Evolutionary conservation across 192 early-diverging fungal species (phyloP).

Genomic region (Umbelopsis sp.): DNA sequence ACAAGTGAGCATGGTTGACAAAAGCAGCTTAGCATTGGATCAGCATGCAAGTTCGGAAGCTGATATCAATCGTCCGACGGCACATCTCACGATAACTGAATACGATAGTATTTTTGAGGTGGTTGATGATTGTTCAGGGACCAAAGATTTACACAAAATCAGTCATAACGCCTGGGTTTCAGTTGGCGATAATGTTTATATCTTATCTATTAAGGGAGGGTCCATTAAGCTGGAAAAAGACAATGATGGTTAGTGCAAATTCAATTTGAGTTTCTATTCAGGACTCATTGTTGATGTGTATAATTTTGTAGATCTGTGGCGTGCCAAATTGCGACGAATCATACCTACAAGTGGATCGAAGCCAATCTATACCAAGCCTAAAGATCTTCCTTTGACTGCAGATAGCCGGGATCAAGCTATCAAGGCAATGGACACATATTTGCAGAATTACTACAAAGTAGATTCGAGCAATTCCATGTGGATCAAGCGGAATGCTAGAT

Average conservation of each 20-base stretch:
- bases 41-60: neutral
- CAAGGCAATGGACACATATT: constrained; percentile 67
- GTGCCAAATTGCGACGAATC: constrained; percentile 16
- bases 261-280: too few species aligned
- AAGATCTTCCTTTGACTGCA: constrained; percentile 42
- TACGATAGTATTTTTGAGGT: constrained; percentile 56
- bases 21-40: neutral
- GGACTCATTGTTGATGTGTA: neutral
- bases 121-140: constrained; percentile 41
- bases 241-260: constrained; percentile 17
- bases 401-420: constrained; percentile 59
- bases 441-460: constrained; percentile 30
- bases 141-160: constrained; percentile 19
- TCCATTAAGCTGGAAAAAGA: constrained; percentile 36
- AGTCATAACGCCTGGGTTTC: constrained; percentile 49
- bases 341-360: neutral
- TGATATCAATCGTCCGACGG: constrained; percentile 19
- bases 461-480: constrained; percentile 20
- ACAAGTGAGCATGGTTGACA: neutral
- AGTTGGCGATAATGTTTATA: constrained; percentile 41
- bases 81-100: constrained; percentile 46
- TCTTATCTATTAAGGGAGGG: constrained; percentile 35
- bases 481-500: constrained; percentile 50
- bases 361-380: neutral
- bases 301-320: constrained; percentile 29